Percentiles rank a stretch among this genome's conserved stretches.
These are phyloP conservation scores for Hymenoscyphus scutula DNA, from an alignment of 2,329 filamentous ascomycete species.

Conservation along the genomic window DNA sequence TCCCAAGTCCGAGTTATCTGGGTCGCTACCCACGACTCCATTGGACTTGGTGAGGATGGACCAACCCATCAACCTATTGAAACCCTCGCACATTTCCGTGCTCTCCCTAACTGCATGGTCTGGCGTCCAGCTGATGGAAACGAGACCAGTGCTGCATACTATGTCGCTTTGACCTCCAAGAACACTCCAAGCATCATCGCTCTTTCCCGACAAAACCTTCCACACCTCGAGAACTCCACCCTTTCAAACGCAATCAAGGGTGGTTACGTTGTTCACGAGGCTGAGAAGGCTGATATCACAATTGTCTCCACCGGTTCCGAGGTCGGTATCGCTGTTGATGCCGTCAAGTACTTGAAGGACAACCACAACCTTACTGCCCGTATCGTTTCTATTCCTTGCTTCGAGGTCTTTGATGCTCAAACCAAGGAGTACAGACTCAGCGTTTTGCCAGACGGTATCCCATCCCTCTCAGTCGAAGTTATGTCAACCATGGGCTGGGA, in stretches of 20 bases:
- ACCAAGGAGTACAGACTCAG: constrained; percentile 91
- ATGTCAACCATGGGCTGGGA: constrained; percentile 98
- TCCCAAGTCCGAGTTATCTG: constrained; percentile 90
- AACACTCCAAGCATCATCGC: constrained; percentile 90
- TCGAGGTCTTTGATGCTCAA: constrained; percentile 94
- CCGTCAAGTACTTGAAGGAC: constrained; percentile 86
- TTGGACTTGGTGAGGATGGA: constrained; percentile 97
- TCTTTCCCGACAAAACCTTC: constrained; percentile 95
- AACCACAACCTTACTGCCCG: constrained; percentile 84
- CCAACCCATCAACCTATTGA: constrained; percentile 99
- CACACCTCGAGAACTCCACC: constrained; percentile 91
- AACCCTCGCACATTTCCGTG: constrained; percentile 97
- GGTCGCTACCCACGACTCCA: constrained; percentile 97
- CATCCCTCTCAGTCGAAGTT: constrained; percentile 89
- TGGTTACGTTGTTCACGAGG: constrained; percentile 87
- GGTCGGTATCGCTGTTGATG: constrained; percentile 89
- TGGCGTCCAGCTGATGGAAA: constrained; percentile 98
- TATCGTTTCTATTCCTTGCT: constrained; percentile 93
- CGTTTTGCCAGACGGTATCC: constrained; percentile 91
- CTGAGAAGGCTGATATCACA: constrained; percentile 79
- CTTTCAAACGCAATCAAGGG: constrained; percentile 90
- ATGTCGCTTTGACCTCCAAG: constrained; percentile 86
- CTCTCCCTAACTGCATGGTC: constrained; percentile 98
- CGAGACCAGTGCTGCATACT: constrained; percentile 97
- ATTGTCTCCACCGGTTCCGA: constrained; percentile 95